Evolutionary conservation across 345 rosid genomes (phyloP).

Genomic region (Psidium friedrichsthalianum): DNA sequence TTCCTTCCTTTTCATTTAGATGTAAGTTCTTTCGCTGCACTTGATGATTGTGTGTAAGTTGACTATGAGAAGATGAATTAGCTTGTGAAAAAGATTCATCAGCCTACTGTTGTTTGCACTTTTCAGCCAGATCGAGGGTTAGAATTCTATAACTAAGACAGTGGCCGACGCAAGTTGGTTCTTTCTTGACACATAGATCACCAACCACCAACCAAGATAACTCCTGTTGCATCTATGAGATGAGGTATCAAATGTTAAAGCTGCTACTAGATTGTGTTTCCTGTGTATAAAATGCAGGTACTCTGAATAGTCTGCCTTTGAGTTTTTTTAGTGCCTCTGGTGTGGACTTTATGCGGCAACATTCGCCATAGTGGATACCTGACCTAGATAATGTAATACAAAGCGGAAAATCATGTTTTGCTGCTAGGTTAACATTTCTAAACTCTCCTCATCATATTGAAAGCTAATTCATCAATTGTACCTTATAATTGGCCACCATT

Average conservation of each 20-base stretch:
- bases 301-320: not conserved
- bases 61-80: not conserved
- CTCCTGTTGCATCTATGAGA: constrained; percentile 3
- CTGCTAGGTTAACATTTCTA: not conserved
- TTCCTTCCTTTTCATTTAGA: not conserved
- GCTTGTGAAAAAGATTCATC: not conserved
- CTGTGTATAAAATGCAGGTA: not conserved
- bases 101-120: not conserved
- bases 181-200: not conserved
- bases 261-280: not conserved
- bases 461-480: not conserved
- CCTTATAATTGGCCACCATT: not conserved
- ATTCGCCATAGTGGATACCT: not conserved
- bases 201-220: not conserved
- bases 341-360: not conserved
- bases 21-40: not conserved
- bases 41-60: not conserved
- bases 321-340: not conserved
- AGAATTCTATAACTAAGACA: not conserved
- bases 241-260: not conserved
- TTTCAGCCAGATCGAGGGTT: not conserved
- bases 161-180: not conserved
- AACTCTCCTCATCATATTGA: not conserved
- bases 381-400: not conserved
- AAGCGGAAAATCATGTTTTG: not conserved